A percentile compares a stretch with the other conserved stretches of the same genome.
These are phyloP conservation scores for Vinca minor DNA, from an alignment of 257 asterid species.

Conservation along the genomic window DNA sequence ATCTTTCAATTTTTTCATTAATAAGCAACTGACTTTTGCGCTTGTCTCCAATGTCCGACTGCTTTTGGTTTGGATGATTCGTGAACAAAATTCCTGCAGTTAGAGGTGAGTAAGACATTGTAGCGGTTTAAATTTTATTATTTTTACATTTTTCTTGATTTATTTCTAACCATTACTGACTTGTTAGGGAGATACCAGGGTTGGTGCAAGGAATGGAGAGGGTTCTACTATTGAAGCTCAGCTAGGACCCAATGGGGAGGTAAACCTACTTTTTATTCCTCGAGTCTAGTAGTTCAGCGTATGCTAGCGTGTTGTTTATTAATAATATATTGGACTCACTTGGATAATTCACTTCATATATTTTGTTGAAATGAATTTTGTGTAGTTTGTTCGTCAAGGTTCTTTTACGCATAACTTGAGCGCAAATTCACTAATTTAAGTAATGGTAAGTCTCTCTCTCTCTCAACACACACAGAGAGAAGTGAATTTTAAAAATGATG, in stretches of 20 bases:
- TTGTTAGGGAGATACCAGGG: slow-evolving; percentile 9
- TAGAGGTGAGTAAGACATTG: neutral
- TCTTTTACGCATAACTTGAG: slow-evolving; percentile 40
- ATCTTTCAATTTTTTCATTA: neutral
- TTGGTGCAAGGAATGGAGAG: slow-evolving; percentile 1
- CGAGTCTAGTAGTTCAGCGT: neutral
- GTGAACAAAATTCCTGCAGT: slow-evolving; percentile 1
- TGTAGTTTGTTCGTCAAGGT: slow-evolving; percentile 53
- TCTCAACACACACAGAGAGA: too few relatives aligned
- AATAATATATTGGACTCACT: slow-evolving; percentile 9
- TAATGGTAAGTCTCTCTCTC: slow-evolving; percentile 30
- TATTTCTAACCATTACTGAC: neutral
- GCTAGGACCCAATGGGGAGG: slow-evolving; percentile 33
- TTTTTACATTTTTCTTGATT: neutral
- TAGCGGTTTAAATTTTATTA: neutral
- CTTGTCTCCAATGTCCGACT: neutral
- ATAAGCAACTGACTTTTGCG: neutral
- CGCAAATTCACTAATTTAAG: slow-evolving; percentile 47
- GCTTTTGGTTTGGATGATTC: neutral
- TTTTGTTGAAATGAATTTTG: neutral
- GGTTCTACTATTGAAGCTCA: slow-evolving; percentile 9
- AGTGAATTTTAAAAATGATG: too few relatives aligned
- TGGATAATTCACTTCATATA: slow-evolving; percentile 6
- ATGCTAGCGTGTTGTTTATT: slow-evolving; percentile 2
- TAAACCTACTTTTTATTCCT: slow-evolving; percentile 6